Base-by-base conservation (phyloP, 306 rosid species). In the Elaeagnus macrophylla region DNA sequence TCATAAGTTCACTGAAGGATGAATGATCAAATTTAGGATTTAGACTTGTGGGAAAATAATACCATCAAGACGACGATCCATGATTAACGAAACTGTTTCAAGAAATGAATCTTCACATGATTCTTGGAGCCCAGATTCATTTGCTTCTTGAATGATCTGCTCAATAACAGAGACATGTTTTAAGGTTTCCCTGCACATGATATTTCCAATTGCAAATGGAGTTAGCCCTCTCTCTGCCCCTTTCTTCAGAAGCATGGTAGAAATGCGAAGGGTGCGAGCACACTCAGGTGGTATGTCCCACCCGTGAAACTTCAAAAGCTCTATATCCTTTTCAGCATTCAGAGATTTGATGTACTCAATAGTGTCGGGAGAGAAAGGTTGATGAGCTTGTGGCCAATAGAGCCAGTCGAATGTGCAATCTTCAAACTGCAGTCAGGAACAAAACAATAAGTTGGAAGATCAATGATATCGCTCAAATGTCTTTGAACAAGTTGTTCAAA, bases 371-470 rank as follows among this genome's bases (percentile, higher is more conserved):
- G 90, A 83, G 67, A 73, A 83, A 20, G 85, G 81, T 56, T 79
- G 62, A 40, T 48, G 64, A 55, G 90, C 85, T 72, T 83, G 90
- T 8, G 83, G 85, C 90, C 90, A 83, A 67, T 83, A 76, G 41
- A 83, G 67, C 90, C 90, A 83, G 40, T 83, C 90, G 65, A 79
- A 83, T 48, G 90, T 83, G 79, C 90, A 83, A 61, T 83, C 90
- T 74, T 83, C 86, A 66, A 76, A 79, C 90, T 83, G 78, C 62
- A 48, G 61, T 56, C 56, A 10, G 39, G 32, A 37, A 45, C 38
- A 14, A 7, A 3, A 13, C 7, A 53, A 49, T 6, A 39, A 51
- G 18, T 48, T 12, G 45, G 53, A n/a, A 44, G 9, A 41, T 39
- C 12, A 61, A 18, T 39, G 39, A 10, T 14, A 36, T 8, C 36